These are phyloP conservation scores for Salmacisia buchloeana DNA, from an alignment of 1,284 basidiomycete genomes.

Conservation along the genomic window DNA sequence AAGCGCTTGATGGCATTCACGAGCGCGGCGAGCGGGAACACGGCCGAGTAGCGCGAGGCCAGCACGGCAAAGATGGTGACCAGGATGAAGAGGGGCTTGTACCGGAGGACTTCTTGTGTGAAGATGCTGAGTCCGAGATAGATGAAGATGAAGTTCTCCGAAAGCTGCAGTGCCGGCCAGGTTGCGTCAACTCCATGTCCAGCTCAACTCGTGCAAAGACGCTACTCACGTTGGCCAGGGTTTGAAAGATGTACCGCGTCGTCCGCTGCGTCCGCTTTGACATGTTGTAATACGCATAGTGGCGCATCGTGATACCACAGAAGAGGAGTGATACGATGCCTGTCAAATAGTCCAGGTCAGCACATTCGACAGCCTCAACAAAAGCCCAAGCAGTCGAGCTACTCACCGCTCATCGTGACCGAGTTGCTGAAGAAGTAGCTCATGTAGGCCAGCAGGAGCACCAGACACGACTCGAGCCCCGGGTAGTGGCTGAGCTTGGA, in stretches of 20 bases:
- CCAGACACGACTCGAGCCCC: conserved; percentile 78
- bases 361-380: not conserved
- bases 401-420: conserved; percentile 73
- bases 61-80: conserved; percentile 67
- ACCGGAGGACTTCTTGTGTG: conserved; percentile 78
- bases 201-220: not conserved
- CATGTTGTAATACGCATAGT: conserved; percentile 99
- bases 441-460: conserved; percentile 89
- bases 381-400: not conserved
- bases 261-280: conserved; percentile 86
- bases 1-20: conserved; percentile 86
- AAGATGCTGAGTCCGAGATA: conserved; percentile 95
- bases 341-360: conserved; percentile 20
- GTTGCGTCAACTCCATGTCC: not conserved
- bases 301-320: conserved; percentile 97
- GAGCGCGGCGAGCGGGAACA: conserved; percentile 90
- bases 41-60: conserved; percentile 88
- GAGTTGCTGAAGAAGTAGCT: conserved; percentile 99
- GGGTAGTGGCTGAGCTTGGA: conserved; percentile 81
- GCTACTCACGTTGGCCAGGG: conserved; percentile 34
- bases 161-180: conserved; percentile 60
- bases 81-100: conserved; percentile 88
- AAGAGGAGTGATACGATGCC: conserved; percentile 95
- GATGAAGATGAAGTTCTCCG: conserved; percentile 99
- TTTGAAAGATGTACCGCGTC: conserved; percentile 70